Percentiles rank a stretch among this genome's conserved stretches.
phyloP scores from a whole-genome alignment of 768 basidiomycete genomes.

The Asterophora lycoperdoides region DNA sequence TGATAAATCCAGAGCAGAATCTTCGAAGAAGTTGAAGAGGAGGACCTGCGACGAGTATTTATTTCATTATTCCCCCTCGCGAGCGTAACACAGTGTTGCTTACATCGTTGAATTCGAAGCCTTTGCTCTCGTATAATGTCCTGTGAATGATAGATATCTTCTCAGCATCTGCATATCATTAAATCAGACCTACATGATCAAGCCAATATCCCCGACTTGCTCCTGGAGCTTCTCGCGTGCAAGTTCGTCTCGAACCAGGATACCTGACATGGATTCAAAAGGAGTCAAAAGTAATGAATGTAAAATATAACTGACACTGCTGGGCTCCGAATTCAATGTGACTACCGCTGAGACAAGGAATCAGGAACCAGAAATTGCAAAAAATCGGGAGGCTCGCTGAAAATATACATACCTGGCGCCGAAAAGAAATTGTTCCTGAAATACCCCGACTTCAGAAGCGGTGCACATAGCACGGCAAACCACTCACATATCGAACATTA shows the following conservation, averaged over 20 bases:
- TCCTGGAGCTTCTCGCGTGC: constrained; percentile 43
- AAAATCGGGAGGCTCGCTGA: neutral
- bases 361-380: neutral
- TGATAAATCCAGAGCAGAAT: constrained; percentile 45
- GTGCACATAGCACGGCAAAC: neutral
- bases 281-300: neutral
- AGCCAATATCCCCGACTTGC: constrained; percentile 54
- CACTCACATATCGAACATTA: constrained; percentile 32
- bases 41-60: constrained; percentile 46
- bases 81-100: constrained; percentile 6
- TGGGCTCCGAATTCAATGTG: constrained; percentile 58
- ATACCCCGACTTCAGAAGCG: neutral
- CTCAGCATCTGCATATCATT: neutral
- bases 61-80: neutral
- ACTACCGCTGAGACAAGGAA: constrained; percentile 30
- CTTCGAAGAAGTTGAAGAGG: constrained; percentile 71
- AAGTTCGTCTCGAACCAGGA: constrained; percentile 60
- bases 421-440: constrained; percentile 54
- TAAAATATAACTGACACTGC: constrained; percentile 45
- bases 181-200: constrained; percentile 51
- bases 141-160: constrained; percentile 17
- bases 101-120: constrained; percentile 65
- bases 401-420: constrained; percentile 40
- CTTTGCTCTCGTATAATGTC: constrained; percentile 63
- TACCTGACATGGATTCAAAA: constrained; percentile 37